Conservation (phyloP, 2,329 filamentous ascomycete species). For the Fusarium aywerte region DNA sequence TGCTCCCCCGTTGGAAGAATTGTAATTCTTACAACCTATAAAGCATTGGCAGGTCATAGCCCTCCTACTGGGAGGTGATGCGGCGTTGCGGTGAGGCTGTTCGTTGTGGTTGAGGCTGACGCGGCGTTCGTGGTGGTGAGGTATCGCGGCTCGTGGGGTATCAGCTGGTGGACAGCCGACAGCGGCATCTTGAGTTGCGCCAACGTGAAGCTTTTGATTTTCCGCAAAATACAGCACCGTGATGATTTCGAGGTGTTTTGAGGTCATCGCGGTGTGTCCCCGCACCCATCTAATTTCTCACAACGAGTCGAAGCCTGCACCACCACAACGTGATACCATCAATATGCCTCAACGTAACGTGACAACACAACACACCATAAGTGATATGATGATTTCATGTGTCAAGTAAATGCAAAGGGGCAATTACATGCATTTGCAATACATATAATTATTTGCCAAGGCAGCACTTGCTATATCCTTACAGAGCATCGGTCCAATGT, state of each 20-base stretch:
- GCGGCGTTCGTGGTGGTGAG: constrained; percentile 2
- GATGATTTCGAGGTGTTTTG: constrained; percentile 30
- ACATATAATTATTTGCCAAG: neutral
- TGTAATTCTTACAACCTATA: constrained; percentile 17
- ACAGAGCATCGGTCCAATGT: neutral
- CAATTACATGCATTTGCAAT: constrained; percentile 14
- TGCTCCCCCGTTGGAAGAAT: constrained; percentile 26
- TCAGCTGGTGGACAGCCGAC: neutral
- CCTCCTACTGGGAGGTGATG: neutral
- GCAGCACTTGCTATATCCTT: constrained; percentile 15
- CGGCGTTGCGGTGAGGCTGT: neutral
- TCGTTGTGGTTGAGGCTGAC: neutral
- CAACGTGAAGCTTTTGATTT: constrained; percentile 18
- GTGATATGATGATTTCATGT: neutral
- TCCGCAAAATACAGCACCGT: neutral
- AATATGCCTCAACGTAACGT: neutral
- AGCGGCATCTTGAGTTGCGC: neutral
- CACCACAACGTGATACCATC: constrained; percentile 6
- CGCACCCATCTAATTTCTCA: neutral
- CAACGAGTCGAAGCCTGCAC: constrained; percentile 7
- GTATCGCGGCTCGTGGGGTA: neutral
- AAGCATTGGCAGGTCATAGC: neutral
- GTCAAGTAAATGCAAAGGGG: neutral
- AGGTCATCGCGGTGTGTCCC: neutral
- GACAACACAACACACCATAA: neutral